A percentile compares a stretch with the other conserved stretches of the same genome.
phyloP scores from a whole-genome alignment of 106 monocot genomes.

The Dioscorea alata region DNA sequence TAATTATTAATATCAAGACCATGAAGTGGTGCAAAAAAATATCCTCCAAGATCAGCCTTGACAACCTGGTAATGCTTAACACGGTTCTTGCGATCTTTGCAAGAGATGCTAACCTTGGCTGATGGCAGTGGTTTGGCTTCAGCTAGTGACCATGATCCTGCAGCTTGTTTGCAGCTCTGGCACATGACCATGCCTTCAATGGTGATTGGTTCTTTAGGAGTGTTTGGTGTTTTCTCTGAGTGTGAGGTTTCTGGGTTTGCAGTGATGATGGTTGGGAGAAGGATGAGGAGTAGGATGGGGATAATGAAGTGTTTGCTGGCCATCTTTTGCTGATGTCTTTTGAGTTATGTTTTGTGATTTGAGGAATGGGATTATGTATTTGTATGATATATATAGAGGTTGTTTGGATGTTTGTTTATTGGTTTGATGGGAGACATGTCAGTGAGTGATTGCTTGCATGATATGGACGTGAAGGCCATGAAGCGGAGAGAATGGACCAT shows the following conservation, averaged over 20 bases:
- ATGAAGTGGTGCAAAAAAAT: slow-evolving; percentile 35
- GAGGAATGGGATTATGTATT: too few relatives aligned
- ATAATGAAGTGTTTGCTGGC: background rate
- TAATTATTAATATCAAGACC: background rate
- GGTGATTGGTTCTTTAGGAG: background rate
- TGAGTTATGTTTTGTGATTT: too few relatives aligned
- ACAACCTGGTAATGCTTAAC: slow-evolving; percentile 21
- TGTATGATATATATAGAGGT: too few relatives aligned
- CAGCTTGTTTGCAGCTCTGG: slow-evolving; percentile 38
- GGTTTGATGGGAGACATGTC: too few relatives aligned
- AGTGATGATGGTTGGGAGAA: background rate
- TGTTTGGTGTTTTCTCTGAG: background rate
- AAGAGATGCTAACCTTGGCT: slow-evolving; percentile 42
- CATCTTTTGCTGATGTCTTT: background rate
- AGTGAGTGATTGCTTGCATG: too few relatives aligned
- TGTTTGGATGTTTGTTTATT: too few relatives aligned
- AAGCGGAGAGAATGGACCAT: too few relatives aligned
- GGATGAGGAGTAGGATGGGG: background rate
- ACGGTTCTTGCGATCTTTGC: slow-evolving; percentile 44
- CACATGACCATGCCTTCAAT: slow-evolving; percentile 58
- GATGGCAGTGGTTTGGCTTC: slow-evolving; percentile 29
- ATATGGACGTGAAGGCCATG: too few relatives aligned
- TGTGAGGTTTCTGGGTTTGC: background rate
- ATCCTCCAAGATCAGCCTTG: slow-evolving; percentile 29
- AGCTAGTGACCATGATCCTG: slow-evolving; percentile 33